A percentile compares a stretch with the other conserved stretches of the same genome.
Conservation (phyloP, 305 asterid species). For the Solanum chacoense region DNA sequence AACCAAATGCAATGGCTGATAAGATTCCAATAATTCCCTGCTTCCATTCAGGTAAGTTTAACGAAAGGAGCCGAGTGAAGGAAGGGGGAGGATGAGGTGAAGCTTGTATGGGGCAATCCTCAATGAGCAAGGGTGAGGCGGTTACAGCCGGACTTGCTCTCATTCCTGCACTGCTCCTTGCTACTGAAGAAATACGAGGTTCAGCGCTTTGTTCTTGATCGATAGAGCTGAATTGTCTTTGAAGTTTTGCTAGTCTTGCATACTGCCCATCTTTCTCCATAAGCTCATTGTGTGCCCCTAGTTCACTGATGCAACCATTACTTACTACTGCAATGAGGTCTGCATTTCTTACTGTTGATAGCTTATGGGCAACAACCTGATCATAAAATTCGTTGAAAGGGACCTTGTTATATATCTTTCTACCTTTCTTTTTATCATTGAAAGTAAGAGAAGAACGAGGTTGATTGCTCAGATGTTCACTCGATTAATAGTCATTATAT, state of each 20-base stretch:
- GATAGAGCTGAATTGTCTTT: constrained; percentile 44
- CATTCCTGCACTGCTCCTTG: constrained; percentile 46
- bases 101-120: neutral
- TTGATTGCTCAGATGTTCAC: neutral
- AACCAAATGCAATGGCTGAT: constrained; percentile 52
- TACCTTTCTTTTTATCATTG: neutral
- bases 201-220: constrained; percentile 43
- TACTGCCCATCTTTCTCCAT: constrained; percentile 51
- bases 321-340: constrained; percentile 60
- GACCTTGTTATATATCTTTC: neutral
- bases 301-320: constrained; percentile 42
- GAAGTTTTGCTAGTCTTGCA: constrained; percentile 49
- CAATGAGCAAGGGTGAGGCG: constrained; percentile 30
- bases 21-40: constrained; percentile 54
- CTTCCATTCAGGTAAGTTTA: constrained; percentile 69
- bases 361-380: constrained; percentile 90
- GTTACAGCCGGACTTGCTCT: constrained; percentile 50
- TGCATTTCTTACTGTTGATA: constrained; percentile 67
- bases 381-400: neutral
- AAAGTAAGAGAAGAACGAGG: neutral
- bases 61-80: constrained; percentile 33
- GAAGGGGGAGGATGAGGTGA: constrained; percentile 41
- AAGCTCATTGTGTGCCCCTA: constrained; percentile 58
- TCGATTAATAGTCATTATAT: neutral
- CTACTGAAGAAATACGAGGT: constrained; percentile 21